Evolutionary conservation across 768 basidiomycete genomes (phyloP), one percentile per base, ranked within the genome.

Genomic region (Lactarius vividus): DNA sequence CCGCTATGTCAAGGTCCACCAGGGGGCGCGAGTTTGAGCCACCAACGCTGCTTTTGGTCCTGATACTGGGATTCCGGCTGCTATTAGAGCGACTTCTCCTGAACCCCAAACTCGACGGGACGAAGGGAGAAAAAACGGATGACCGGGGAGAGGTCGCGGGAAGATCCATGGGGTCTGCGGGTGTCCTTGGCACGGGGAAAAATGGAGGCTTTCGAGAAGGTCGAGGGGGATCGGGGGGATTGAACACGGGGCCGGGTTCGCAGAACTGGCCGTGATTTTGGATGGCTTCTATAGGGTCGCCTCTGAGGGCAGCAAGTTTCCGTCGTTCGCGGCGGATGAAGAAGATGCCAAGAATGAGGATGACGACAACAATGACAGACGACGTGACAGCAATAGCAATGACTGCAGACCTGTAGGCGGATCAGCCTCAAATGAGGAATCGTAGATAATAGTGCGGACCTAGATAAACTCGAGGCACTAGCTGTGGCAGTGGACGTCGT

Each of bases 1-100:
- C 57, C 8, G 49, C 69, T n/a, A 70, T 70, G 40, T 70, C 69
- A 16, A 69, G 63, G 29, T 69, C 63, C 9, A 61, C 54, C 13
- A 70, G 26, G 11, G 64, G 28, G 23, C 46, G 61, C 1, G 53
- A 1, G 23, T 31, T 46, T n/a, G 54, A 1, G 16, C n/a, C 40
- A 3, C 18, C 49, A 53, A 2, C 18, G 16, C 35, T 42, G 42
- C 20, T 29, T 31, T 20, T 62, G 11, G 61, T 52, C 37, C 37
- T 62, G 23, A 26, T 61, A 37, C 64, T 57, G 26, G 29, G 23
- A 53, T 57, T 52, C 46, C 31, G 61, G 18, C n/a, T 31, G 9
- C n/a, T 20, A 57, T 31, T 44, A n/a, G 61, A 49, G 44, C 18
- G 61, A 35, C 52, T 57, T 39, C 16, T 67, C 23, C 44, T 26